Conservation (phyloP, 2,329 filamentous ascomycete genomes). For the Fusarium solani-melongenae region DNA sequence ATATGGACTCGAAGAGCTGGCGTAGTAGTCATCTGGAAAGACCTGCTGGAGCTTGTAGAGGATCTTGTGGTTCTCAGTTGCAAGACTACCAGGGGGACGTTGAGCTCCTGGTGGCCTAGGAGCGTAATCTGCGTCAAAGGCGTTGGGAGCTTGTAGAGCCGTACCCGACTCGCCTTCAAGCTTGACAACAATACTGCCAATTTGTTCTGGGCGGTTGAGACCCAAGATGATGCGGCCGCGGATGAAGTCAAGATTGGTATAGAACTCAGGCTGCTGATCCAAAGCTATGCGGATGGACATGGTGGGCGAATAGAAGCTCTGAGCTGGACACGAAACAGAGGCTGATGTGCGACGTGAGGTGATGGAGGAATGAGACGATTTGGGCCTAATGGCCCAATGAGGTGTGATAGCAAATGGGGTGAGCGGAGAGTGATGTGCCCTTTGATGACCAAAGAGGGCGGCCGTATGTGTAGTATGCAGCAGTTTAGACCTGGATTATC, state of each 20-base stretch:
- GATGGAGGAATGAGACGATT: constrained; percentile 8
- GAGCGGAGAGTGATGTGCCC: constrained; percentile 13
- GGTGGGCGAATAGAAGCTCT: constrained; percentile 36
- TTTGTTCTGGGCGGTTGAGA: constrained; percentile 73
- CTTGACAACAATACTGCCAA: constrained; percentile 82
- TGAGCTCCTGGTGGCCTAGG: constrained; percentile 42
- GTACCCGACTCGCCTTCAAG: constrained; percentile 84
- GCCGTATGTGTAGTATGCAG: neutral
- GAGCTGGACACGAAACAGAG: neutral
- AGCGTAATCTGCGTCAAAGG: constrained; percentile 57
- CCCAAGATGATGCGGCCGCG: constrained; percentile 68
- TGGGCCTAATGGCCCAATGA: constrained; percentile 21
- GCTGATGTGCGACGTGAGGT: constrained; percentile 17
- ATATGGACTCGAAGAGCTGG: constrained; percentile 53
- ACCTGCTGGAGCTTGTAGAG: constrained; percentile 79
- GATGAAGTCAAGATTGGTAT: constrained; percentile 83
- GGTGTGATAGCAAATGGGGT: constrained; percentile 5
- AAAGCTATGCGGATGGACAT: constrained; percentile 77
- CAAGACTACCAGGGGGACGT: constrained; percentile 54
- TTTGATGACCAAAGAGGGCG: neutral
- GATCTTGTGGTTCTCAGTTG: constrained; percentile 75
- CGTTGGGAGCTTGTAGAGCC: constrained; percentile 64
- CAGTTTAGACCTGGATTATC: neutral
- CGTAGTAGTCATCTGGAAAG: constrained; percentile 70
- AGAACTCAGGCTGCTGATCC: constrained; percentile 75